Base-by-base conservation (phyloP, 1,139 yeast species). In the Pneumocystis wakefieldiae region DNA sequence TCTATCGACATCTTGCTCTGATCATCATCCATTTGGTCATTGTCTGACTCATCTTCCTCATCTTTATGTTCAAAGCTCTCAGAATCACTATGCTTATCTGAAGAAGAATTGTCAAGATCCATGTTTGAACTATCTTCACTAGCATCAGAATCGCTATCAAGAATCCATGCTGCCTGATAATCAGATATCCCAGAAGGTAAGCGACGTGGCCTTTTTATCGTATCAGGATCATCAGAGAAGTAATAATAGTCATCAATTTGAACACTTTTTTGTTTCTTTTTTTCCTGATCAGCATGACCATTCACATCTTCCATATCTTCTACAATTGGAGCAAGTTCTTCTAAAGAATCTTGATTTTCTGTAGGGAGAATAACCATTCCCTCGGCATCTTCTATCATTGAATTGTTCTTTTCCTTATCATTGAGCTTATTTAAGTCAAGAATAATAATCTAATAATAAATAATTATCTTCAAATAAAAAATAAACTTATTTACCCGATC, bases 101-200 rank as follows among this genome's bases (percentile, higher is more conserved):
- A 76, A 38, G 71, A 76, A 41, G 72, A 75, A 24, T 67, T 71
- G 0, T 67, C 68, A 14, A 67, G 68, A 10, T 68, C 71, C 38
- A 62, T 63, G 15, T 63, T 66, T 48, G 74, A 81, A 17, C 76
- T 79, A 37, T 76, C 80, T 60, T 77, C 82, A 6, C 84, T 82
- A 67, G 80, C 84, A 55, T 80, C 81, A 61, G 81, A 83, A 41
- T 81, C 70, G 59, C 78, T 71, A 64, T 73, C 76, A 62, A 89
- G 76, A 69, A 87, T 81, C 98, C 98, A 92, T 72, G 88, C 83
- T 7, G 96, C 88, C 76, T 92, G 98, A 73, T 91, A 91, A 65
- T 87, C 95, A 0, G 97, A 90, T 61, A 95, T 85, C 29, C 97
- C 97, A 71, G 82, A 82, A 24, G 97, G 97, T 38, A 88, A 48